A percentile compares a stretch with the other conserved stretches of the same genome.
Evolutionary conservation across 2,329 filamentous ascomycete genomes (phyloP).

Genomic region (Fusarium domesticum): DNA sequence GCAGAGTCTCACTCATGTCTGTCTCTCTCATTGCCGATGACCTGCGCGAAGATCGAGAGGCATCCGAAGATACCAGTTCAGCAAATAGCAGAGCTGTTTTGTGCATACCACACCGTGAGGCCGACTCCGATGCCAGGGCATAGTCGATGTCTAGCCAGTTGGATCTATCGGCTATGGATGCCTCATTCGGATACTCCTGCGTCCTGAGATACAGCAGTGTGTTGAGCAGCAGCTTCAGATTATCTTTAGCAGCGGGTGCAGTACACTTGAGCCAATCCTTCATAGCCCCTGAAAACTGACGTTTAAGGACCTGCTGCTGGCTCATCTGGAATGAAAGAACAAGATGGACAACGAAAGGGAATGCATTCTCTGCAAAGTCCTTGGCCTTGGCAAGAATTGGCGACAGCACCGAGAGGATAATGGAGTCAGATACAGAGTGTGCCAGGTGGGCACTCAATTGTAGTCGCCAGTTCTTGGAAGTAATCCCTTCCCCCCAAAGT

Average conservation of each 20-base stretch:
- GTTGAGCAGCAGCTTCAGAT: constrained; percentile 71
- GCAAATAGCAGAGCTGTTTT: constrained; percentile 82
- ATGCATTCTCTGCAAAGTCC: constrained; percentile 67
- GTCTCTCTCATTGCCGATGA: constrained; percentile 57
- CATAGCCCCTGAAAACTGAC: constrained; percentile 62
- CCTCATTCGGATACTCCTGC: constrained; percentile 70
- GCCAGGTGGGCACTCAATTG: constrained; percentile 61
- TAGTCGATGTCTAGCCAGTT: constrained; percentile 87
- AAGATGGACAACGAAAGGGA: constrained; percentile 84
- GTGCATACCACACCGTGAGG: constrained; percentile 76
- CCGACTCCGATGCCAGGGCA: constrained; percentile 65
- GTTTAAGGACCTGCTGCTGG: constrained; percentile 56
- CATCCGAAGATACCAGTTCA: constrained; percentile 65
- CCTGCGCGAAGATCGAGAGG: constrained; percentile 58
- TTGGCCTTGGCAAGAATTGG: constrained; percentile 64
- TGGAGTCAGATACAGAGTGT: constrained; percentile 56
- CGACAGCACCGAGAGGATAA: constrained; percentile 66
- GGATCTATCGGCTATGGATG: constrained; percentile 72
- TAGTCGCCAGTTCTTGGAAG: constrained; percentile 56
- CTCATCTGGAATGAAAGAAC: constrained; percentile 69
- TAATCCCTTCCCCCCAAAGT: constrained; percentile 39
- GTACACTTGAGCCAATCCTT: constrained; percentile 57
- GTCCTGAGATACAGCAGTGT: constrained; percentile 84
- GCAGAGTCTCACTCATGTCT: constrained; percentile 65
- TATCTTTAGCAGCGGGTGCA: constrained; percentile 48